Evolutionary conservation across 2,329 filamentous ascomycete species (phyloP).

Genomic region (Clonostachys rosea): DNA sequence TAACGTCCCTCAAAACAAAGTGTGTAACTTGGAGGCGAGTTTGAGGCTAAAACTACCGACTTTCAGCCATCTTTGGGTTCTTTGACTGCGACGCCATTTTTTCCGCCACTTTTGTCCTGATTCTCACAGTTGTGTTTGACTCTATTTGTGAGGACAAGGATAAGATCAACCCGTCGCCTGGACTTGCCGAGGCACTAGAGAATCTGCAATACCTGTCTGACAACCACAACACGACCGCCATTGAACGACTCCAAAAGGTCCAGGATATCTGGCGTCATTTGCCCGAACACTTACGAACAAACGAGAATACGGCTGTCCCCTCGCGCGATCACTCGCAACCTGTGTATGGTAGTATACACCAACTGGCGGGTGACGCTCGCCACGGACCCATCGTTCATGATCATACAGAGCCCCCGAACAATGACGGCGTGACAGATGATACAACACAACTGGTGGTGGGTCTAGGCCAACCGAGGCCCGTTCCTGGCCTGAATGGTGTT

Average conservation of each 20-base stretch:
- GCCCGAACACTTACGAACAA: not conserved
- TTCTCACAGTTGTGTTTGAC: constrained; percentile 14
- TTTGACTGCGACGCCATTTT: constrained; percentile 17
- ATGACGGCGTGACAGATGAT: not conserved
- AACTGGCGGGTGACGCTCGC: not conserved
- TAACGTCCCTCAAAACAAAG: not conserved
- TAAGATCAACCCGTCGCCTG: constrained; percentile 14
- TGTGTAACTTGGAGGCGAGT: not conserved
- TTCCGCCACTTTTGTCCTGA: constrained; percentile 18
- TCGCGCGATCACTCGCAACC: not conserved
- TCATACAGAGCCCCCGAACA: not conserved
- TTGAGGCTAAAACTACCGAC: not conserved
- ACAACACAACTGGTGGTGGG: not conserved
- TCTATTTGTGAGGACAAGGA: constrained; percentile 14
- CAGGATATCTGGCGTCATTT: not conserved
- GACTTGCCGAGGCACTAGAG: constrained; percentile 14
- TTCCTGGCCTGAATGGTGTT: not conserved
- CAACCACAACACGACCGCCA: constrained; percentile 15
- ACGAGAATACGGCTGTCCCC: not conserved
- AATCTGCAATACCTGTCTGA: constrained; percentile 19
- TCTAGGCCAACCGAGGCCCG: not conserved
- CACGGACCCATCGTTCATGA: not conserved
- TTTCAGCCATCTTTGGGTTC: not conserved
- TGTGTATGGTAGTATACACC: not conserved
- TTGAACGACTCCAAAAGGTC: constrained; percentile 12